These are phyloP conservation scores for Lyophyllum shimeji DNA, from an alignment of 768 basidiomycete species.

Conservation along the genomic window DNA sequence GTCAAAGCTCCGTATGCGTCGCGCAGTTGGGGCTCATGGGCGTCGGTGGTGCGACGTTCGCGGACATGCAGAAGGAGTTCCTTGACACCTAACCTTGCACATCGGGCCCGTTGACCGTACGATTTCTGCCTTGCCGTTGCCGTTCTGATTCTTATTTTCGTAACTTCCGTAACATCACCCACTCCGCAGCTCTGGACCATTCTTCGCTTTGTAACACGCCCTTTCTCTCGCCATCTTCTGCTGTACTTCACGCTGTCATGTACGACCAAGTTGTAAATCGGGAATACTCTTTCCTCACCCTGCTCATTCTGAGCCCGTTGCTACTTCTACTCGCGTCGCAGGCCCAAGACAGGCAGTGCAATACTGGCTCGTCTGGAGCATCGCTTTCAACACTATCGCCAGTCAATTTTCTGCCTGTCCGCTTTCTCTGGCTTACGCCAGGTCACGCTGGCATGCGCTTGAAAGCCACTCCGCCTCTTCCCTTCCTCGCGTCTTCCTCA, in stretches of 20 bases:
- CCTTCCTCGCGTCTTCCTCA: neutral
- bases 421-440: no score
- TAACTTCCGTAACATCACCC: no score
- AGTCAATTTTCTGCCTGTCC: no score
- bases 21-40: constrained; percentile 72
- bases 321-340: neutral
- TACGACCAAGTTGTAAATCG: neutral
- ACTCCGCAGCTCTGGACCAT: neutral
- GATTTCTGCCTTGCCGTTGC: neutral
- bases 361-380: neutral
- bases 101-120: neutral
- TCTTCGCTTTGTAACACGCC: neutral
- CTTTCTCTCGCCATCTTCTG: neutral
- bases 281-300: neutral
- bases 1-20: constrained; percentile 69
- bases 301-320: neutral
- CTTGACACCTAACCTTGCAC: constrained; percentile 41
- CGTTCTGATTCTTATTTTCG: neutral
- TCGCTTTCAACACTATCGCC: no score
- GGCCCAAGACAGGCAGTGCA: no score
- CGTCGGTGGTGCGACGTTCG: constrained; percentile 76
- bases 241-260: neutral
- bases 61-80: constrained; percentile 76
- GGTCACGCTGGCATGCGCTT: no score
- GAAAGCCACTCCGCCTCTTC: neutral